Conservation (phyloP, 768 basidiomycete species). For the Lactarius hatsudake region DNA sequence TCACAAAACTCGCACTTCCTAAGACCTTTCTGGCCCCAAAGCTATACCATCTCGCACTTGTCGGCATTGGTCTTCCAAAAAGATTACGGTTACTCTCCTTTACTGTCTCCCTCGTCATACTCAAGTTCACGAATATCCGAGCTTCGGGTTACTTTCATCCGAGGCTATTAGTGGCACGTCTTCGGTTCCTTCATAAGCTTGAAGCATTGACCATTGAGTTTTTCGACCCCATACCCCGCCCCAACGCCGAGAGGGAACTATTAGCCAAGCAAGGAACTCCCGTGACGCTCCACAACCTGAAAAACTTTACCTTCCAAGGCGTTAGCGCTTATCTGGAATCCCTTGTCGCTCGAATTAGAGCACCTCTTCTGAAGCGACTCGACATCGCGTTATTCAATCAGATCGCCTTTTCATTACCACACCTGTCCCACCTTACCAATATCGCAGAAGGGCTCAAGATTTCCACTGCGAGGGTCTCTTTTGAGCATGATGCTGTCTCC, state of each 20-base stretch:
- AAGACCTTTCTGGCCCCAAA: neutral
- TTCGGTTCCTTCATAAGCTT: neutral
- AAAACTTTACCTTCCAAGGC: neutral
- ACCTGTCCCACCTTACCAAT: neutral
- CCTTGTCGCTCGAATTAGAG: neutral
- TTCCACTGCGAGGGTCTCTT: neutral
- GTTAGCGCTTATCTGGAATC: neutral
- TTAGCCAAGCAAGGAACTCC: neutral
- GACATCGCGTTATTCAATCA: neutral
- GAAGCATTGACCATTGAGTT: neutral
- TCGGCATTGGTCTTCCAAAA: conserved; percentile 5
- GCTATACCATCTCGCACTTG: neutral
- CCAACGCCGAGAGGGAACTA: neutral
- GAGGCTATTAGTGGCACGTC: neutral
- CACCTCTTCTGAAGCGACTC: neutral
- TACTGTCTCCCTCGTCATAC: neutral
- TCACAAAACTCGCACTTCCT: neutral
- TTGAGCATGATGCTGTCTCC: neutral
- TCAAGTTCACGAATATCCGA: neutral
- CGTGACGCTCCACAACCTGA: neutral
- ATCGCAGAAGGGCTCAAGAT: neutral
- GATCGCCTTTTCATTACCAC: neutral
- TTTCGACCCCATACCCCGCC: neutral
- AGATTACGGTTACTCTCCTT: neutral
- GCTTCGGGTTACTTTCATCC: neutral